phyloP scores from a whole-genome alignment of 2,329 filamentous ascomycete genomes.

The Penicillium hordei region DNA sequence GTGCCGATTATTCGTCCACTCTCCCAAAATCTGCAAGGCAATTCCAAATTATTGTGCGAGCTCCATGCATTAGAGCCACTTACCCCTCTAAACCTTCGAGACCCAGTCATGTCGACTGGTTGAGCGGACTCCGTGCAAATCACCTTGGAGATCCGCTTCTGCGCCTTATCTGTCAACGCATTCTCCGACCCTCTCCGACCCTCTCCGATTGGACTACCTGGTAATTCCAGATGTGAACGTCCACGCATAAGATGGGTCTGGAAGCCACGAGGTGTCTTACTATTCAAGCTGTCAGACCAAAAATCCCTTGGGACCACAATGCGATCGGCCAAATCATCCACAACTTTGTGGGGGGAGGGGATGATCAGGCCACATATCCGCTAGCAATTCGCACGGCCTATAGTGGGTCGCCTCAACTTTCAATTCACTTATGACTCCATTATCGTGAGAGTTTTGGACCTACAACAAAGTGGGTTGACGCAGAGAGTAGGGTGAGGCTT shows the following conservation, averaged over 20 bases:
- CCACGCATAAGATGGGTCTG: slow-evolving; percentile 82
- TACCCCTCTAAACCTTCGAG: background rate
- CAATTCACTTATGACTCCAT: slow-evolving; percentile 78
- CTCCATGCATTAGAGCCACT: background rate
- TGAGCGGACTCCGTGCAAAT: slow-evolving; percentile 67
- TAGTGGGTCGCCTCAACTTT: slow-evolving; percentile 77
- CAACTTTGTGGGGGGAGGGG: slow-evolving; percentile 64
- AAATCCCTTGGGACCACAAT: slow-evolving; percentile 69
- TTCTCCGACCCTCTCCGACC: background rate
- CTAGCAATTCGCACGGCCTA: slow-evolving; percentile 65
- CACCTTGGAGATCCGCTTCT: slow-evolving; percentile 70
- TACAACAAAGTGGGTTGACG: background rate
- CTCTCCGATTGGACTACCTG: slow-evolving; percentile 57
- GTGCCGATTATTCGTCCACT: background rate
- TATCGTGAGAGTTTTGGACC: slow-evolving; percentile 72
- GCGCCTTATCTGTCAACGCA: slow-evolving; percentile 58
- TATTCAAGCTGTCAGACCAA: slow-evolving; percentile 74
- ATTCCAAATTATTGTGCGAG: slow-evolving; percentile 19
- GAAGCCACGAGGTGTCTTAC: slow-evolving; percentile 66
- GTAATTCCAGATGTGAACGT: slow-evolving; percentile 74
- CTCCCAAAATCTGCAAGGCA: background rate
- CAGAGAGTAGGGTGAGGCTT: slow-evolving; percentile 7
- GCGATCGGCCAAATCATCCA: slow-evolving; percentile 66
- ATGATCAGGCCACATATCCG: slow-evolving; percentile 56
- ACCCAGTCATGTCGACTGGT: slow-evolving; percentile 65